Conservation (phyloP, 164 flowering plant species). For the Aristolochia fimbriata region DNA sequence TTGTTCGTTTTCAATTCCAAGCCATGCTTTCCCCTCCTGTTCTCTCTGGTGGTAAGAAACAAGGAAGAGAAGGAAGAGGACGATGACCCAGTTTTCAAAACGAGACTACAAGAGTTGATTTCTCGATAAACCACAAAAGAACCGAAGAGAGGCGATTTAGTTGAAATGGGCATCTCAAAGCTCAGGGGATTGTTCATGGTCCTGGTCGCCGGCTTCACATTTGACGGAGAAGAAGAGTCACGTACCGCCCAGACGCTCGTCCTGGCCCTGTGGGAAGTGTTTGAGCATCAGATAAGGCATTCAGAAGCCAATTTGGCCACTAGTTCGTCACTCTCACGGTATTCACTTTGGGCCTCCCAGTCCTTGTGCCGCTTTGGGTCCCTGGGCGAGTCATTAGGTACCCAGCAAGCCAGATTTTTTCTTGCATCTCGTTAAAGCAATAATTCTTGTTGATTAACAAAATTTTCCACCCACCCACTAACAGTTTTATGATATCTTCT, state of each 20-base stretch:
- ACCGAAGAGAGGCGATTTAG: constrained; percentile 11
- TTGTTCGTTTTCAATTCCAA: neutral
- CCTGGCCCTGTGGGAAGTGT: too few species aligned
- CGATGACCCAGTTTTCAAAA: constrained; percentile 2
- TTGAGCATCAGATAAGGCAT: too few species aligned
- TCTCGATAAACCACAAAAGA: constrained; percentile 11
- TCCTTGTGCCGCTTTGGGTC: too few species aligned
- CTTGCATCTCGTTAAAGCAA: too few species aligned
- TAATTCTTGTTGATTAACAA: too few species aligned
- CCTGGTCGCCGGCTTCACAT: neutral
- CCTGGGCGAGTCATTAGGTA: too few species aligned
- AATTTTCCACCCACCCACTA: too few species aligned
- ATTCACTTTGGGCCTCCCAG: too few species aligned
- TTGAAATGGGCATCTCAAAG: constrained; percentile 15
- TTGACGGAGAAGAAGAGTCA: neutral
- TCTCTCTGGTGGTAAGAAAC: constrained; percentile 5
- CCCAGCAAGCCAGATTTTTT: too few species aligned
- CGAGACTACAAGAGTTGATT: constrained; percentile 5
- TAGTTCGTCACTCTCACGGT: too few species aligned
- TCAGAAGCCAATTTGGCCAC: too few species aligned
- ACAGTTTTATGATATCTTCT: too few species aligned
- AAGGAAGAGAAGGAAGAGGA: constrained; percentile 8
- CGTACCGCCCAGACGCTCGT: neutral
- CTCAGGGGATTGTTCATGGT: constrained; percentile 13
- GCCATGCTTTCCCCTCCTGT: constrained; percentile 5